Evolutionary conservation across 495 filamentous ascomycete species (phyloP).

Genomic region (Aspergillus carlsbadensis): DNA sequence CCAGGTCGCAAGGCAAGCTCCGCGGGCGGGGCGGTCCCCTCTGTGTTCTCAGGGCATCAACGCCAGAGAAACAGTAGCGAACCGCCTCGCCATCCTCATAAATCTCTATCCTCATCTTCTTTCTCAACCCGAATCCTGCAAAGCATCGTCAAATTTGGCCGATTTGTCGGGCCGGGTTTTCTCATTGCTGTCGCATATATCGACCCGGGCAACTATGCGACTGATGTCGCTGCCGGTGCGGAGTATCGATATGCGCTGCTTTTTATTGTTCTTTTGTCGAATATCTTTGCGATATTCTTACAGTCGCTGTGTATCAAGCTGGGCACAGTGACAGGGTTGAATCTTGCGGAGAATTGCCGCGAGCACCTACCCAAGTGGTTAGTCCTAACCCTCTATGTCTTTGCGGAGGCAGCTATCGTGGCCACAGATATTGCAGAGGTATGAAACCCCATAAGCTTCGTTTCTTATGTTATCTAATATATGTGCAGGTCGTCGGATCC

Average conservation of each 20-base stretch:
- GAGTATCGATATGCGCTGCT: conserved; percentile 65
- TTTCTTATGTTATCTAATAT: not conserved
- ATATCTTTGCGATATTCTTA: conserved; percentile 80
- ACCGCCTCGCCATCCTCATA: conserved; percentile 39
- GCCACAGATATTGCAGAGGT: conserved; percentile 90
- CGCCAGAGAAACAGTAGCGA: conserved; percentile 39
- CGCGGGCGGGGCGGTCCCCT: conserved; percentile 32
- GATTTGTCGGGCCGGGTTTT: conserved; percentile 85
- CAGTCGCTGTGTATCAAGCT: conserved; percentile 83
- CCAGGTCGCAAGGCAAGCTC: conserved; percentile 27
- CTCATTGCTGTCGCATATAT: conserved; percentile 79
- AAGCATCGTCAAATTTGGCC: conserved; percentile 59
- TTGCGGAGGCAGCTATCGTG: conserved; percentile 79
- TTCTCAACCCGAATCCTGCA: conserved; percentile 20
- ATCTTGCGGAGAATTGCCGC: conserved; percentile 76
- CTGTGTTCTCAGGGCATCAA: conserved; percentile 33
- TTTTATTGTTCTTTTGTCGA: conserved; percentile 80
- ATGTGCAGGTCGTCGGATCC: conserved; percentile 74
- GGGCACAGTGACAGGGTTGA: conserved; percentile 80
- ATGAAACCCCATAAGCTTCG: not conserved
- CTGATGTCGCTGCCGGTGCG: conserved; percentile 74
- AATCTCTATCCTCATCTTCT: conserved; percentile 19
- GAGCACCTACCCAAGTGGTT: conserved; percentile 76
- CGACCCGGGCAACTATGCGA: conserved; percentile 84
- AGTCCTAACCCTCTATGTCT: conserved; percentile 68